phyloP scores from a whole-genome alignment of 2,329 filamentous ascomycete genomes.

The Setomelanomma holmii region DNA sequence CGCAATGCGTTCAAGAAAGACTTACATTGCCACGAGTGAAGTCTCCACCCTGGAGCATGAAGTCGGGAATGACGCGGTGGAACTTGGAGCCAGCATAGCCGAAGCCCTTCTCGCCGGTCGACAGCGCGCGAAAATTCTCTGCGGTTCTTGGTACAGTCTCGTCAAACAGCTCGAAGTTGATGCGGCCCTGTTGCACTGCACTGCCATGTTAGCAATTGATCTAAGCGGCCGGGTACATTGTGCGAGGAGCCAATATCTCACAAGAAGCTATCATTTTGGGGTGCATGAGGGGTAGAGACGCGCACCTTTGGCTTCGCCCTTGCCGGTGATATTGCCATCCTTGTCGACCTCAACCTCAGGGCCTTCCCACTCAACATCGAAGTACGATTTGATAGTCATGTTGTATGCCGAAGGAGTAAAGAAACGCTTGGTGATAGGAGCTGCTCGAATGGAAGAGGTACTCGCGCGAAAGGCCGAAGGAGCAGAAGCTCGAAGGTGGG shows the following conservation, averaged over 20 bases:
- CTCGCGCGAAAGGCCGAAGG: constrained; percentile 44
- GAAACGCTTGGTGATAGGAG: constrained; percentile 55
- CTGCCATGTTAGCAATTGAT: constrained; percentile 28
- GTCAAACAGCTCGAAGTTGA: constrained; percentile 90
- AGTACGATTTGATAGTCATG: constrained; percentile 80
- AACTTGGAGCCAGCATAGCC: constrained; percentile 84
- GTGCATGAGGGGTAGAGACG: constrained; percentile 6
- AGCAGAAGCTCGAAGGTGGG: constrained; percentile 42
- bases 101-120: constrained; percentile 80
- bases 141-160: constrained; percentile 86
- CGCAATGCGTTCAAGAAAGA: constrained; percentile 26
- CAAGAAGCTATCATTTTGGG: not conserved
- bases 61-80: constrained; percentile 91
- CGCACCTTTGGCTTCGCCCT: constrained; percentile 65
- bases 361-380: constrained; percentile 75
- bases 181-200: constrained; percentile 74
- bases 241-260: not conserved
- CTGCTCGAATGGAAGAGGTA: constrained; percentile 35
- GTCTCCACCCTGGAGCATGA: constrained; percentile 97
- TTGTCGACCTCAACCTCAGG: constrained; percentile 70
- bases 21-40: constrained; percentile 91
- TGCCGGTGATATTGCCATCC: constrained; percentile 58
- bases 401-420: constrained; percentile 72
- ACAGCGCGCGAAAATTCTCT: constrained; percentile 84
- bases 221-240: too few relatives aligned